A percentile compares a stretch with the other conserved stretches of the same genome.
These are phyloP conservation scores for Neonectria faginata DNA, from an alignment of 2,329 filamentous ascomycete species.

Conservation along the genomic window DNA sequence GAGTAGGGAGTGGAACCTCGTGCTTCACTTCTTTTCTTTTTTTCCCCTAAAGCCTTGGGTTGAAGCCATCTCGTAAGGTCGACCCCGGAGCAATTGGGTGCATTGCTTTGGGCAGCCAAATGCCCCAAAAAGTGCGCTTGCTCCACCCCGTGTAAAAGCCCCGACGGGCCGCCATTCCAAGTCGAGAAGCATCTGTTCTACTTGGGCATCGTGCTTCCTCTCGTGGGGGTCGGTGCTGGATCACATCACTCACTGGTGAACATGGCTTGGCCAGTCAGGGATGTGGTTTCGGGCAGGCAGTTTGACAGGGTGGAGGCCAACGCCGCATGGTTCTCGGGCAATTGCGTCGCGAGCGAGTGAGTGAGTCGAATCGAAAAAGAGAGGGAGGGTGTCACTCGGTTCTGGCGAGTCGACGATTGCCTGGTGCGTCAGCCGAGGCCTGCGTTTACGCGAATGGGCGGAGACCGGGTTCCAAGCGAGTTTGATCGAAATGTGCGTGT, in stretches of 20 bases:
- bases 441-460: not conserved
- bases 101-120: constrained; percentile 14
- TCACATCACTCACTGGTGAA: not conserved
- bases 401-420: not conserved
- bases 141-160: constrained; percentile 21
- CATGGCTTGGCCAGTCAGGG: constrained; percentile 10
- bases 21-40: not conserved
- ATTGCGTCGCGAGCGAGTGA: not conserved
- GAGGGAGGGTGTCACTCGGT: constrained; percentile 2
- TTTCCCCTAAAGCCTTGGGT: not conserved
- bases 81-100: constrained; percentile 8
- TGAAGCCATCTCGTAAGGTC: constrained; percentile 11
- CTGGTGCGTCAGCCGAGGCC: not conserved
- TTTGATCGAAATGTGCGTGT: not conserved
- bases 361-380: not conserved
- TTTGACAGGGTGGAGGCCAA: constrained; percentile 7
- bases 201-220: constrained; percentile 15
- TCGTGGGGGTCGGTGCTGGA: constrained; percentile 9
- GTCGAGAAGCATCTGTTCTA: constrained; percentile 22
- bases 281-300: constrained; percentile 16
- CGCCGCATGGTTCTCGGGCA: constrained; percentile 8
- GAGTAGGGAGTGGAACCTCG: not conserved
- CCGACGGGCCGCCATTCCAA: constrained; percentile 23
- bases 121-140: constrained; percentile 7
- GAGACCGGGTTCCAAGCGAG: not conserved